Base-by-base conservation (phyloP, 345 rosid species). In the Hirschfeldia incana region DNA sequence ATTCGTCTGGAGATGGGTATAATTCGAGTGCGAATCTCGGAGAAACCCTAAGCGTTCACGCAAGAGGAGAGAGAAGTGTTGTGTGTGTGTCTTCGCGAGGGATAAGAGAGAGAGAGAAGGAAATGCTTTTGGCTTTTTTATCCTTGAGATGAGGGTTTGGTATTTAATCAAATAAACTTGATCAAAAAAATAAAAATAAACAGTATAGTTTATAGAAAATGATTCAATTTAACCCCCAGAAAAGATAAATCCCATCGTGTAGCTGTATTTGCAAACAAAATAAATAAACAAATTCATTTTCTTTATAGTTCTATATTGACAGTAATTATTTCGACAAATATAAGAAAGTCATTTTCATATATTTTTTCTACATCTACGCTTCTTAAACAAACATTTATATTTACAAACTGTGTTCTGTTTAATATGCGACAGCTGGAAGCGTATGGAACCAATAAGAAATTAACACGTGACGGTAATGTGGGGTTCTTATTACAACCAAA, bases 21-120 rank as follows among this genome's bases (percentile, higher is more conserved):
- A 81, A 88, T 84, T 84, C 65, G 87, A 87, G 84, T 77, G 90
- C 88, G 94, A 83, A 82, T 68, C 66, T 78, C 75, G 2, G 16
- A 46, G 49, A 87, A 87, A 82, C 91, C 93, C 91, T 89, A 76
- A 69, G 82, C 65, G n/a, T 69, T 49, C 62, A 51, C 62, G 62
- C 37, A 53, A 44, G 59, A 64, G 49, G 78, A 81, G 77, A 78
- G 68, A 59, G 75, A 70, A 71, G 49, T 37, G 59, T 77, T 58
- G 66, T 39, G 32, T 61, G 72, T 9, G 75, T 59, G 53, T 82
- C 68, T 81, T 77, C 34, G 74, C 63, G 68, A 75, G 64, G 63
- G 49, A 42, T 42, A 42, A 36, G 42, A 42, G 49, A 70, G 69
- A 62, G 74, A 57, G 80, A 72, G 65, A 46, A 69, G 66, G 58